Evolutionary conservation across 352 stramenopile species (phyloP).

Genomic region (Phytopythium helicoides): DNA sequence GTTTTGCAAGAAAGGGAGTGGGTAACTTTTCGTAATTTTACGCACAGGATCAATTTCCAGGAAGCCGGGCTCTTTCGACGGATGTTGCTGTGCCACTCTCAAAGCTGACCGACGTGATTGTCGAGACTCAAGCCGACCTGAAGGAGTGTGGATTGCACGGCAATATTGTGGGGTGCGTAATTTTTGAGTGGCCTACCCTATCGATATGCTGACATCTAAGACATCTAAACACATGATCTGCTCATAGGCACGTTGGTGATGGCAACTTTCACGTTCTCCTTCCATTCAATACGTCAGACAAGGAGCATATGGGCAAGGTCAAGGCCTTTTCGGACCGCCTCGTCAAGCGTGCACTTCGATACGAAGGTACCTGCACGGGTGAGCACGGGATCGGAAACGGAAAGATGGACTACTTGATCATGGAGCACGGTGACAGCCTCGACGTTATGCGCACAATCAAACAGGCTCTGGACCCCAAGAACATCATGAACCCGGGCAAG

Average conservation of each 20-base stretch:
- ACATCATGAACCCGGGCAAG: slow-evolving; percentile 98
- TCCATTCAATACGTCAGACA: slow-evolving; percentile 84
- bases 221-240: neutral
- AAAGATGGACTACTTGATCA: slow-evolving; percentile 92
- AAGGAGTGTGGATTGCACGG: slow-evolving; percentile 80
- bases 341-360: slow-evolving; percentile 77
- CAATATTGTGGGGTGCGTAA: slow-evolving; percentile 81
- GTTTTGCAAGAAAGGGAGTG: too few species aligned
- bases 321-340: slow-evolving; percentile 86
- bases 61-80: slow-evolving; percentile 82
- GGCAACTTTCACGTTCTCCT: slow-evolving; percentile 99
- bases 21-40: neutral
- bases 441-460: slow-evolving; percentile 95
- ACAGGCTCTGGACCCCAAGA: slow-evolving; percentile 91
- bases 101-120: slow-evolving; percentile 89
- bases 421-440: slow-evolving; percentile 91
- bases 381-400: slow-evolving; percentile 96
- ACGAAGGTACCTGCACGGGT: slow-evolving; percentile 97
- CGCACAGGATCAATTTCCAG: slow-evolving; percentile 53
- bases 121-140: slow-evolving; percentile 89
- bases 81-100: slow-evolving; percentile 96
- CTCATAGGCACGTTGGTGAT: slow-evolving; percentile 83
- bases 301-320: slow-evolving; percentile 82
- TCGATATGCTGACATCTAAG: too few species aligned
- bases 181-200: neutral